Evolutionary conservation across 371 early-diverging fungal species (phyloP).

Genomic region (Furculomyces boomerangus): DNA sequence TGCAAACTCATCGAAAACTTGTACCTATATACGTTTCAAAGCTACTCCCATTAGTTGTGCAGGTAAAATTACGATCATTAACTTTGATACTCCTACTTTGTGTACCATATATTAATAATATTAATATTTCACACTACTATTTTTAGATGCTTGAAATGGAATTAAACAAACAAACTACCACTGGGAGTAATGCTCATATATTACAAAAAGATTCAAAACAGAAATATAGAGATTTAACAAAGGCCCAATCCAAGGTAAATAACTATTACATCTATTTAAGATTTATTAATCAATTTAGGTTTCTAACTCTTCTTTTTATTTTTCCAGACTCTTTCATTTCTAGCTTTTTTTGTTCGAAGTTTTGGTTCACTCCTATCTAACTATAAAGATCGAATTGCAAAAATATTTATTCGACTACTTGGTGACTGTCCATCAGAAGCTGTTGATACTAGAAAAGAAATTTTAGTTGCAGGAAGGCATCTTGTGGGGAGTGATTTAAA

Average conservation of each 20-base stretch:
- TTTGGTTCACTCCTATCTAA: slow-evolving; percentile 49
- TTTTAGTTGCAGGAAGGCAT: slow-evolving; percentile 88
- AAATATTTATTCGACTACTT: slow-evolving; percentile 68
- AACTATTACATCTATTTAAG: neutral
- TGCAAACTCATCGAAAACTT: slow-evolving; percentile 66
- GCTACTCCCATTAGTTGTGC: slow-evolving; percentile 77
- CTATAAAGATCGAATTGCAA: slow-evolving; percentile 66
- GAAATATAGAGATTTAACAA: slow-evolving; percentile 16
- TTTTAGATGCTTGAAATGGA: slow-evolving; percentile 18
- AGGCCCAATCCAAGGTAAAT: slow-evolving; percentile 24
- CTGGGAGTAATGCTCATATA: neutral
- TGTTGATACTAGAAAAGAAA: slow-evolving; percentile 81
- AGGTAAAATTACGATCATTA: neutral
- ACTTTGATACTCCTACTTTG: neutral
- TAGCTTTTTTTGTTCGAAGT: slow-evolving; percentile 81
- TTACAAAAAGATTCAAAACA: slow-evolving; percentile 1
- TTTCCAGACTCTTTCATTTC: slow-evolving; percentile 68
- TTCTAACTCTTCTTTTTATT: neutral
- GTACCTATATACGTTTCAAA: slow-evolving; percentile 58
- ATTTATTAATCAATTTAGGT: neutral
- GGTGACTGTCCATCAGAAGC: slow-evolving; percentile 89
- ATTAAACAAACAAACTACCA: slow-evolving; percentile 1
- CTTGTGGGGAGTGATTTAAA: slow-evolving; percentile 83
- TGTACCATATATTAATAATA: neutral
- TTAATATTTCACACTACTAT: neutral